Percentiles rank a stretch among this genome's conserved stretches.
Evolutionary conservation across 345 rosid species (phyloP).

Genomic region (Aethionema arabicum): DNA sequence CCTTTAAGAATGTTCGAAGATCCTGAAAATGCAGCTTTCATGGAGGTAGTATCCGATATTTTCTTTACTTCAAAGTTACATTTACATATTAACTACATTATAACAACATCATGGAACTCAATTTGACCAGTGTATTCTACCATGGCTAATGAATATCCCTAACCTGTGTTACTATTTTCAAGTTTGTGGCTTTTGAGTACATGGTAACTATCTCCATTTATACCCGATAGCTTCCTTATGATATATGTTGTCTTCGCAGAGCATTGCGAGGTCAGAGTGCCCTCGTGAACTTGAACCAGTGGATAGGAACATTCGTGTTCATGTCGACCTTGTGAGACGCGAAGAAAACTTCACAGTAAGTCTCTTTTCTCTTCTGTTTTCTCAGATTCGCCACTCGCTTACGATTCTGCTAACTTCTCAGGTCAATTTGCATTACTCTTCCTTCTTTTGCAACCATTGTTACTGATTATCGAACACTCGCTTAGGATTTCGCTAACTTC

Average conservation of each 20-base stretch:
- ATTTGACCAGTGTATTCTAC: not conserved
- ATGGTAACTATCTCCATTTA: too few relatives aligned
- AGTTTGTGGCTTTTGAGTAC: not conserved
- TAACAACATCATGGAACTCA: not conserved
- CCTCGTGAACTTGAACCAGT: conserved; percentile 78
- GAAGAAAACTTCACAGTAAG: conserved; percentile 66
- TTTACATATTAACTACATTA: not conserved
- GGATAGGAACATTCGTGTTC: conserved; percentile 62
- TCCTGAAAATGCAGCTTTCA: conserved; percentile 70
- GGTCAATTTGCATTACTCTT: too few relatives aligned
- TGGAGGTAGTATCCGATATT: conserved; percentile 56
- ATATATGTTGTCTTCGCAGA: conserved; percentile 47
- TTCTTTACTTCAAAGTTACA: not conserved
- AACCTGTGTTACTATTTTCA: not conserved
- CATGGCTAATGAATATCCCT: not conserved
- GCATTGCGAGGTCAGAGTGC: conserved; percentile 70
- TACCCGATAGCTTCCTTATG: not conserved
- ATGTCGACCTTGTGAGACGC: conserved; percentile 66
- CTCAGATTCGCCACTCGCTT: not conserved
- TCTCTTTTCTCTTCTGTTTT: conserved; percentile 1
- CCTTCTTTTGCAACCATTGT: conserved; percentile 1
- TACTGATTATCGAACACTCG: too few relatives aligned
- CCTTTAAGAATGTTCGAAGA: conserved; percentile 73
- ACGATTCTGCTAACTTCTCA: not conserved
- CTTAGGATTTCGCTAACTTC: too few relatives aligned